Base-by-base conservation (phyloP, 345 rosid genomes). In the Dipteronia dyeriana region DNA sequence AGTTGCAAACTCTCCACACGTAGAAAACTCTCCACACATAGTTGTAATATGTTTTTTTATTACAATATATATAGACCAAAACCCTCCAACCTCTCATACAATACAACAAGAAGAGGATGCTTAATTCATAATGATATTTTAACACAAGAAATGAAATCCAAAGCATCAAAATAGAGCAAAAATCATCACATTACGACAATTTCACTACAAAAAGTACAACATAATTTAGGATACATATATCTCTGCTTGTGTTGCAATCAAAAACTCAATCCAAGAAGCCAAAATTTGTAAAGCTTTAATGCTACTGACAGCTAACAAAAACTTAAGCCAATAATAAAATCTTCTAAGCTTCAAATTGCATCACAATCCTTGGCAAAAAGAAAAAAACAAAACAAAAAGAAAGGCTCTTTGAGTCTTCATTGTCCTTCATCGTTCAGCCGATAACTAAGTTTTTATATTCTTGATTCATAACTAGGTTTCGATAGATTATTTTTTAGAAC, bases 281-380 rank as follows among this genome's bases (percentile, higher is more conserved):
- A 62, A 62, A 62, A 62, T 23, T 25, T 23, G 66, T 23, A 62
- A 25, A 26, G 34, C 34, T 62, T 25, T 70, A 31, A 25, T 22
- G 10, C n/a, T 12, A 22, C 19, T 14, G 54, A 29, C 54, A 25
- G 5, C 39, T 11, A 7, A n/a, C 23, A 71, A 16, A 38, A 31
- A 57, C 12, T 8, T 23, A 17, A 17, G 57, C 26, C 66, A 41
- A 56, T 12, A 31, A 56, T 34, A 17, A 16, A 29, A 22, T 39
- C 51, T 8, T 59, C 19, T 7, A 57, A 57, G 53, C 38, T 59
- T 41, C 22, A 72, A 72, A 72, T 39, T 72, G 75, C 49, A 45
- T 45, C 75, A 72, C 12, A n/a, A 10, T 13, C 11, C 39, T 71
- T 38, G 17, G 19, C 2, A 57, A n/a, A 71, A 56, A 6, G 10